phyloP scores from a whole-genome alignment of 768 basidiomycete genomes.

The Polyporus arcularius region DNA sequence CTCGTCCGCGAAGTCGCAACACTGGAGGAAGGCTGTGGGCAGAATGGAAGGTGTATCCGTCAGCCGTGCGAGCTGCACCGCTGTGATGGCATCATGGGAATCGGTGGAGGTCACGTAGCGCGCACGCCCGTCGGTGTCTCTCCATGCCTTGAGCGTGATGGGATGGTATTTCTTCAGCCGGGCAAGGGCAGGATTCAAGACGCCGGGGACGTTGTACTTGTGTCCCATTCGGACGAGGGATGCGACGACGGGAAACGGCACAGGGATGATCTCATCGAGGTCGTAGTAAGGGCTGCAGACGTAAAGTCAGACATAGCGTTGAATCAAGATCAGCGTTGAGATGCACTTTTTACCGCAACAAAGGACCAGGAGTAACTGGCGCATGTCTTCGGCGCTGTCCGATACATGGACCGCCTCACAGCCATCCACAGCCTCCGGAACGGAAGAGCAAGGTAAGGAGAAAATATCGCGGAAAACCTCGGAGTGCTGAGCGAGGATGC shows the following conservation, averaged over 20 bases:
- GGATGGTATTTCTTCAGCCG: slow-evolving; percentile 7
- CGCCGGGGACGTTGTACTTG: slow-evolving; percentile 7
- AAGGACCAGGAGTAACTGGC: background rate
- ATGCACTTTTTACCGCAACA: slow-evolving; percentile 3
- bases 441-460: slow-evolving; percentile 4
- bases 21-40: background rate
- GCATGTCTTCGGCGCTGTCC: slow-evolving; percentile 8
- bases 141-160: slow-evolving; percentile 1
- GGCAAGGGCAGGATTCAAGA: background rate
- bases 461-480: slow-evolving; percentile 17
- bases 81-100: background rate
- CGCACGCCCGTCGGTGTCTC: background rate
- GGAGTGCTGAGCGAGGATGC: slow-evolving; percentile 17
- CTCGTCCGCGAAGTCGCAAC: background rate
- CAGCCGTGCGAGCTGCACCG: background rate
- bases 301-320: background rate
- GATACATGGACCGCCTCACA: slow-evolving; percentile 14
- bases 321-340: background rate
- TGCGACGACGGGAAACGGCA: background rate
- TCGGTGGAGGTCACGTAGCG: background rate
- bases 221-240: slow-evolving; percentile 9
- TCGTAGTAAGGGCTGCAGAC: background rate
- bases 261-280: background rate
- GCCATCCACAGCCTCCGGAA: slow-evolving; percentile 6
- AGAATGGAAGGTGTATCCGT: slow-evolving; percentile 2